Evolutionary conservation across 192 early-diverging fungal genomes (phyloP).

Genomic region (Powellomyces hirtus): DNA sequence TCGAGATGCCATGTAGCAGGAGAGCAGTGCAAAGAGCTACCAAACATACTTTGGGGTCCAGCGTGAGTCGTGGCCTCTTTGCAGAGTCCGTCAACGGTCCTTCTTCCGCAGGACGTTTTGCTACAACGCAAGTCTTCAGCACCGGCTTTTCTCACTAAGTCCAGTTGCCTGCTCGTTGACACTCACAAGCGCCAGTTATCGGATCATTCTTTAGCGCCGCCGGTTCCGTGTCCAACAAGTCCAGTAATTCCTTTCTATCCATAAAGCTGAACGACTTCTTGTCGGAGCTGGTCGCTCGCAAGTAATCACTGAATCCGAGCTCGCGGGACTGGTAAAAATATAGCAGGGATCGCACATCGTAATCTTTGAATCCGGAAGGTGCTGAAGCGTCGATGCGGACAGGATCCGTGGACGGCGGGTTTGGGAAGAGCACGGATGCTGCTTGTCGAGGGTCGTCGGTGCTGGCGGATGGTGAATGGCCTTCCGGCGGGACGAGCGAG

Average conservation of each 20-base stretch:
- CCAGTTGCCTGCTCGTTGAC: too few relatives aligned
- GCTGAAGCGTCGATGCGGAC: not conserved
- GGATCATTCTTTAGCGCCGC: conserved; percentile 28
- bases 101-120: conserved; percentile 10
- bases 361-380: conserved; percentile 48
- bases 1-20: too few relatives aligned
- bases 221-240: conserved; percentile 67
- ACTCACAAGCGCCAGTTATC: not conserved
- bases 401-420: not conserved
- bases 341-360: conserved; percentile 70
- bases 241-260: conserved; percentile 68
- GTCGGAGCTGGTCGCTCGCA: conserved; percentile 54
- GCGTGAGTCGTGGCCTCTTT: not conserved
- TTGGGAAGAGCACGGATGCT: not conserved
- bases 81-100: not conserved
- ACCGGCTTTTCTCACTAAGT: too few relatives aligned
- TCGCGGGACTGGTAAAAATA: conserved; percentile 65
- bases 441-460: conserved; percentile 7
- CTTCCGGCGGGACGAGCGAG: not conserved
- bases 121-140: not conserved
- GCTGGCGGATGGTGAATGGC: not conserved
- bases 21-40: too few relatives aligned
- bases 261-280: conserved; percentile 70
- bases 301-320: conserved; percentile 70
- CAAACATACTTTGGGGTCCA: conserved; percentile 19